Conservation (phyloP, 2,329 filamentous ascomycete genomes). For the Fusarium albidum region DNA sequence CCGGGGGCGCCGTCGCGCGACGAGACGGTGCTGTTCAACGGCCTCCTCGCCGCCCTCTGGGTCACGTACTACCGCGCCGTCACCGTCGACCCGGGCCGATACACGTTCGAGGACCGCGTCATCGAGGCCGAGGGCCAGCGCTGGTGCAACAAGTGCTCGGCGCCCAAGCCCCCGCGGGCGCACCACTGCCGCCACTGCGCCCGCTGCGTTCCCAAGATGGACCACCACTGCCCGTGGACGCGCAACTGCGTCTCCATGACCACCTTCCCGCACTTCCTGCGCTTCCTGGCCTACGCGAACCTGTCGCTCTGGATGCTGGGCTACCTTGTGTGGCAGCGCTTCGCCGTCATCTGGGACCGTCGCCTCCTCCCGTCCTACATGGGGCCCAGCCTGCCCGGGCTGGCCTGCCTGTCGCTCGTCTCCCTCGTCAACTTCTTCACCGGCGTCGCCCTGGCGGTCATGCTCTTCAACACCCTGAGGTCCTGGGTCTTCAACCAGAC, state of each 20-base stretch:
- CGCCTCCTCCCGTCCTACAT: slow-evolving; percentile 78
- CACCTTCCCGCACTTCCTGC: slow-evolving; percentile 83
- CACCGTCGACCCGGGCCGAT: slow-evolving; percentile 65
- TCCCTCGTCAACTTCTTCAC: slow-evolving; percentile 65
- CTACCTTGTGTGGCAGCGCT: slow-evolving; percentile 67
- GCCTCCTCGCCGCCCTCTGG: slow-evolving; percentile 69
- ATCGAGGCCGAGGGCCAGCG: slow-evolving; percentile 46
- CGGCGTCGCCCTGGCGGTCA: slow-evolving; percentile 68
- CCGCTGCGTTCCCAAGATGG: slow-evolving; percentile 82
- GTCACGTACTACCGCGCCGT: slow-evolving; percentile 73
- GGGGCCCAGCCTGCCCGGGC: slow-evolving; percentile 67
- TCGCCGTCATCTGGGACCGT: slow-evolving; percentile 67
- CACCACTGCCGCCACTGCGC: slow-evolving; percentile 84
- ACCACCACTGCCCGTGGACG: slow-evolving; percentile 89
- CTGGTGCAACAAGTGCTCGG: slow-evolving; percentile 81
- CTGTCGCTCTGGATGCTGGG: slow-evolving; percentile 69
- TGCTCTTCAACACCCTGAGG: slow-evolving; percentile 69
- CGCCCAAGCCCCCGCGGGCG: slow-evolving; percentile 77
- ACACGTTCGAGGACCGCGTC: slow-evolving; percentile 52
- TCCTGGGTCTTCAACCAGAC: slow-evolving; percentile 75
- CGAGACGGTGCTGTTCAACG: slow-evolving; percentile 72
- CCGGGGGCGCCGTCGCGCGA: slow-evolving; percentile 66
- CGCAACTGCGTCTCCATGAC: slow-evolving; percentile 83
- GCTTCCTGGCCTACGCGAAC: slow-evolving; percentile 78
- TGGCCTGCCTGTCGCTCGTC: slow-evolving; percentile 69